A percentile compares a stretch with the other conserved stretches of the same genome.
Evolutionary conservation across 345 rosid species (phyloP).

Genomic region (Lepidium aucheri): DNA sequence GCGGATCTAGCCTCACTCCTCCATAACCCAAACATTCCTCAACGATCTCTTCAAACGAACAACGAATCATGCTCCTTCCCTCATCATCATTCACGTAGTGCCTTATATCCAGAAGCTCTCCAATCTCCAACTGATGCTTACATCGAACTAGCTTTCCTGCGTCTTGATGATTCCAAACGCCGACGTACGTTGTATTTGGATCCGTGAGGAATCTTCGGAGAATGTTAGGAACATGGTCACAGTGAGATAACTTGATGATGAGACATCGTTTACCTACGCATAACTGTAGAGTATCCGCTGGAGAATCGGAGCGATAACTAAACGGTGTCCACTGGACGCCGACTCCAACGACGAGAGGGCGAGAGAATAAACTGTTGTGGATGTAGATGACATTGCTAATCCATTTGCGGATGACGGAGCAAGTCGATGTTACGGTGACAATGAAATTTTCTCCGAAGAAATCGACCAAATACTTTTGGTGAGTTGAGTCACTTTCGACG

Average conservation of each 20-base stretch:
- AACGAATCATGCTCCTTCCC: neutral
- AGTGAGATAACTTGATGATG: neutral
- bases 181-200: neutral
- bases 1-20: slow-evolving; percentile 18
- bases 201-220: too few species aligned
- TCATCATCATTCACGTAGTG: neutral
- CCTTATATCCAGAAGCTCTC: slow-evolving; percentile 24
- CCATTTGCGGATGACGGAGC: neutral
- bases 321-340: neutral
- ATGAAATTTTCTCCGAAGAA: neutral
- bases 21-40: slow-evolving; percentile 18
- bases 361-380: neutral
- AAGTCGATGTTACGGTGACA: neutral
- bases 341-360: neutral
- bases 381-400: neutral
- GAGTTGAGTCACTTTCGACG: neutral
- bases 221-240: too few species aligned
- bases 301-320: neutral
- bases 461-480: neutral
- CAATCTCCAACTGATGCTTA: neutral
- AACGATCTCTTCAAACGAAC: slow-evolving; percentile 28
- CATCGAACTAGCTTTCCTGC: neutral
- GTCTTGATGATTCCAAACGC: slow-evolving; percentile 13
- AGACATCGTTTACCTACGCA: neutral
- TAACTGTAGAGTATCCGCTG: neutral